These are phyloP conservation scores for Mrakia gelida DNA, from an alignment of 768 basidiomycete species.

Conservation along the genomic window DNA sequence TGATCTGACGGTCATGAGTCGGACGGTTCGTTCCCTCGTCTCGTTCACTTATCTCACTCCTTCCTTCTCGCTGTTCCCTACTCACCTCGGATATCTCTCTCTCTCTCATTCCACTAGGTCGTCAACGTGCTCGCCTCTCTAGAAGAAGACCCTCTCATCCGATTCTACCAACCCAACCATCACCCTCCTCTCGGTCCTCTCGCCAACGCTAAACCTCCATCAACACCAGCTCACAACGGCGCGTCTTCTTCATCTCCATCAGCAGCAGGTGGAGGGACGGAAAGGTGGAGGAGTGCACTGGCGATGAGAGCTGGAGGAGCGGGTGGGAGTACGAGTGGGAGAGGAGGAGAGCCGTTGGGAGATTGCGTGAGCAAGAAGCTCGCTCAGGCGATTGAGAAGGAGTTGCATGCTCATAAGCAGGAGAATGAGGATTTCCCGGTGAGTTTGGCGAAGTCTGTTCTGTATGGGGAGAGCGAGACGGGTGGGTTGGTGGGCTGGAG, in stretches of 20 bases:
- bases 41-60: too few species aligned
- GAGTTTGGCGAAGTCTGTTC: not conserved
- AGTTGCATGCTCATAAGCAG: conserved; percentile 81
- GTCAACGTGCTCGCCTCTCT: conserved; percentile 82
- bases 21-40: conserved; percentile 41
- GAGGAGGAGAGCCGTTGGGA: conserved; percentile 47
- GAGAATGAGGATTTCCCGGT: conserved; percentile 55
- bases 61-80: not conserved
- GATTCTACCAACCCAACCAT: conserved; percentile 81
- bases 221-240: conserved; percentile 9
- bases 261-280: conserved; percentile 21
- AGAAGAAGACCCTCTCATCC: conserved; percentile 86
- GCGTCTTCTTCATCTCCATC: conserved; percentile 31
- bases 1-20: conserved; percentile 64
- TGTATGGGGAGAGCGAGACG: too few species aligned
- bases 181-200: conserved; percentile 82
- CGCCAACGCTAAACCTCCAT: conserved; percentile 47
- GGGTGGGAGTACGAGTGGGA: conserved; percentile 9
- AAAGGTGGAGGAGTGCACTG: conserved; percentile 44
- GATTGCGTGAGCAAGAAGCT: conserved; percentile 77
- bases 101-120: conserved; percentile 51
- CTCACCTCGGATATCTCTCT: not conserved
- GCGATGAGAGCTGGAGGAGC: conserved; percentile 27
- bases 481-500: too few species aligned
- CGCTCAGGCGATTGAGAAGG: conserved; percentile 76